Base-by-base conservation (phyloP, 2,329 filamentous ascomycete species). In the Xylaria sp. region DNA sequence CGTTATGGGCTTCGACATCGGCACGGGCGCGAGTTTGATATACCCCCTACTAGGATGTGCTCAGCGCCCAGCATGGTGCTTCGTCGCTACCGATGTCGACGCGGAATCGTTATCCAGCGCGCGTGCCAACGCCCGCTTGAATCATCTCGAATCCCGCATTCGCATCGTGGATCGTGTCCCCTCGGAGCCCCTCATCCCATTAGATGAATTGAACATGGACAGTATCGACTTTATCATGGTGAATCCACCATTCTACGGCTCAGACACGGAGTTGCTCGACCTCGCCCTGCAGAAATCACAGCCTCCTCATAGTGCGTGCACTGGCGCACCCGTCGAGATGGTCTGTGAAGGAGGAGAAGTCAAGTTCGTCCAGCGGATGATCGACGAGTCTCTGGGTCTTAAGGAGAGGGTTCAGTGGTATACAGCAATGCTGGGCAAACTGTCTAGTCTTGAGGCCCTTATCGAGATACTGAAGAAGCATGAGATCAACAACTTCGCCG, bases 191-290 rank as follows among this genome's bases (percentile, higher is more conserved):
- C 81, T 97, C 1, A 84, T 98, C 6, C 90, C 91, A 0, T 76
- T 93, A 0, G 82, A 89, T 45, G 83, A 83, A 0, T 76, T 90
- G 0, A 79, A 78, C 25, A 76, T 87, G 4, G 77, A 81, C 8
- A 76, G 70, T 3, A 83, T 97, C 50, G 90, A 95, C 76, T 97
- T 98, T 77, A 89, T 88, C 66, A 97, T 98, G 89, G 95, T 91
- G 71, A 99, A 99, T 73, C 96, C 96, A 0, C 96, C 96, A 0
- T 99, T 99, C 81, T 98, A 97, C 82, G 80, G 84, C n/a, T 94
- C 92, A 0, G 81, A 86, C 3, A 80, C 85, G 5, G 93, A 97
- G 59, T 87, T 97, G 79, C 72, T 85, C 3, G 80, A 83, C 4
- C 91, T 90, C 1, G 91, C 92, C 0, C 78, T 83, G 18, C 80